phyloP scores from a whole-genome alignment of 495 filamentous ascomycete genomes.

The Cercophora scortea region DNA sequence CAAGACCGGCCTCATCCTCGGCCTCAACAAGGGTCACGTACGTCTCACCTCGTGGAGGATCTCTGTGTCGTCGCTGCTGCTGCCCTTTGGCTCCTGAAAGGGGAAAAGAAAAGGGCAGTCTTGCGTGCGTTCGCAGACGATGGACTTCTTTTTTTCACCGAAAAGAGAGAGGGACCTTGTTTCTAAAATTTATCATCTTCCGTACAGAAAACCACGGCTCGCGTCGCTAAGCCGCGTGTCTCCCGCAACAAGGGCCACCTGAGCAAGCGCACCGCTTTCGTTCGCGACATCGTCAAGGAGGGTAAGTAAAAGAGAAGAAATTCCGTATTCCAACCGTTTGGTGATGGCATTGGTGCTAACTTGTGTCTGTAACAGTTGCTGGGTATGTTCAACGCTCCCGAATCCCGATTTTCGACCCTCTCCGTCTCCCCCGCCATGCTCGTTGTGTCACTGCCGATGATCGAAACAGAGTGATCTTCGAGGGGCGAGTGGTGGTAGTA shows the following conservation, averaged over 20 bases:
- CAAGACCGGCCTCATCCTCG: constrained; percentile 68
- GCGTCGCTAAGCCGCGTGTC: constrained; percentile 76
- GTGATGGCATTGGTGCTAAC: background rate
- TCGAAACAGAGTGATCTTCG: too few relatives aligned
- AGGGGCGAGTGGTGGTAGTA: too few relatives aligned
- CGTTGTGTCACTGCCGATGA: too few relatives aligned
- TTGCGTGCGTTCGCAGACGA: constrained; percentile 12
- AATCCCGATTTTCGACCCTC: background rate
- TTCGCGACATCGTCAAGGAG: constrained; percentile 87
- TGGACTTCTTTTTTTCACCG: constrained; percentile 12
- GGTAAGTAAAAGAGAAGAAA: constrained; percentile 28
- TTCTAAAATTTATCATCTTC: constrained; percentile 27
- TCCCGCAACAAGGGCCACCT: constrained; percentile 85
- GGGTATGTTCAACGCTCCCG: background rate
- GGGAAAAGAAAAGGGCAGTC: background rate
- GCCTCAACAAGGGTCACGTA: constrained; percentile 89
- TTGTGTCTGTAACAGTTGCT: background rate
- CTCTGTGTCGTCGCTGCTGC: constrained; percentile 33
- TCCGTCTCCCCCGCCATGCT: background rate
- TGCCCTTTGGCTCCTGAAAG: constrained; percentile 20
- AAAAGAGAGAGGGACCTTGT: constrained; percentile 19
- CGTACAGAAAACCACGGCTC: constrained; percentile 79
- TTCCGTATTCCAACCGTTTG: background rate
- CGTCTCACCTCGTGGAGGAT: constrained; percentile 58
- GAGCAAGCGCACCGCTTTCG: constrained; percentile 89